These are phyloP conservation scores for Murraya paniculata DNA, from an alignment of 345 rosid species.

Conservation along the genomic window DNA sequence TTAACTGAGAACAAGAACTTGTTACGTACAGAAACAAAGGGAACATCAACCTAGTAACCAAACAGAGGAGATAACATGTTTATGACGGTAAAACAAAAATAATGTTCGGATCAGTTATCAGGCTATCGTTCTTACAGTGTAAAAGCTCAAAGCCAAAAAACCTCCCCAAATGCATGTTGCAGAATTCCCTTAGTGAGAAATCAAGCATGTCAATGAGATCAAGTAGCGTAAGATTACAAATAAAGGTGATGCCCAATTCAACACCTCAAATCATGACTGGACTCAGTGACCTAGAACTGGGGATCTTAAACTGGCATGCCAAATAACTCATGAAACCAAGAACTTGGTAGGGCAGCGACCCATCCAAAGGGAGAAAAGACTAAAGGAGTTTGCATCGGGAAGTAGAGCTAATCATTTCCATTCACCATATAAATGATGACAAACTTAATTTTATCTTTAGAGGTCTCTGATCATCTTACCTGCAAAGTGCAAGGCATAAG, in stretches of 20 bases:
- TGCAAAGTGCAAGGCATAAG: slow-evolving; percentile 70
- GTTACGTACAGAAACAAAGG: neutral
- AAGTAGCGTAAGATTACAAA: neutral
- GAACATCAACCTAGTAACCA: neutral
- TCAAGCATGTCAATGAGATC: neutral
- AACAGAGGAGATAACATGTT: neutral
- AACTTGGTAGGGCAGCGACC: neutral
- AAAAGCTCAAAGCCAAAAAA: neutral
- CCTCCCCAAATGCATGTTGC: neutral
- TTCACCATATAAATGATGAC: neutral
- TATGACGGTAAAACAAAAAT: neutral
- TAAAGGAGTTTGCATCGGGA: neutral
- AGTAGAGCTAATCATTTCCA: neutral
- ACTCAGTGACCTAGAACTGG: neutral
- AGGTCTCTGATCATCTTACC: slow-evolving; percentile 32
- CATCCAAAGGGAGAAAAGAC: neutral
- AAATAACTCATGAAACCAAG: neutral
- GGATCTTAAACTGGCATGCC: neutral
- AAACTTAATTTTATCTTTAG: neutral
- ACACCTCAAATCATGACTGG: slow-evolving; percentile 10
- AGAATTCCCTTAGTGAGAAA: neutral
- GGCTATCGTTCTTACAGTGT: neutral
- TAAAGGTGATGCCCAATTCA: neutral
- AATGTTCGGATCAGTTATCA: neutral
- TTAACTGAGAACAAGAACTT: neutral